A percentile compares a stretch with the other conserved stretches of the same genome.
Evolutionary conservation across 257 asterid genomes (phyloP).

Genomic region (Hygrophila difformis): DNA sequence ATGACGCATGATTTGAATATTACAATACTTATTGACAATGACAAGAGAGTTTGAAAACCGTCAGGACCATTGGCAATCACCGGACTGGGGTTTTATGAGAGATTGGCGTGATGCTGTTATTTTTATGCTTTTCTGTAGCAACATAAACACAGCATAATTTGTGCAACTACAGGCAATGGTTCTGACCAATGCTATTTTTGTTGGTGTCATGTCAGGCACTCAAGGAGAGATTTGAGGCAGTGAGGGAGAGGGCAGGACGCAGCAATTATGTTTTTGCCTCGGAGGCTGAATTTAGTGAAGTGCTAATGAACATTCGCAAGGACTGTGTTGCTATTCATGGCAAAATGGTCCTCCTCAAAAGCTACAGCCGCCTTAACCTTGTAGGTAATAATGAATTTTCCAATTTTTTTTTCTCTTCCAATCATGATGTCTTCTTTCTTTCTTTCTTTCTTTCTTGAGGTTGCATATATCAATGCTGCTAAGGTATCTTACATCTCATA

Average conservation of each 20-base stretch:
- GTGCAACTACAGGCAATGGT: background rate
- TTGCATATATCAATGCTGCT: background rate
- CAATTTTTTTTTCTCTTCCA: constrained; percentile 4
- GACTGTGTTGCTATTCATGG: constrained; percentile 87
- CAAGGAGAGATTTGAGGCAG: constrained; percentile 57
- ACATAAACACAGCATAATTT: background rate
- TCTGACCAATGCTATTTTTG: constrained; percentile 9
- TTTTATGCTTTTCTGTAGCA: too few species aligned
- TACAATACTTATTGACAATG: too few species aligned
- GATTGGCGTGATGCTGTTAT: too few species aligned
- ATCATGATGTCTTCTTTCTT: constrained; percentile 3
- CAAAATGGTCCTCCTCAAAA: constrained; percentile 87
- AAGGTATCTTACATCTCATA: background rate
- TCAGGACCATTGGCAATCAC: too few species aligned
- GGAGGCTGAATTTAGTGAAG: constrained; percentile 57
- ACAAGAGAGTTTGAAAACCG: too few species aligned
- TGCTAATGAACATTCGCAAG: constrained; percentile 59
- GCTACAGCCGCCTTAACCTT: constrained; percentile 86
- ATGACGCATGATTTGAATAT: too few species aligned
- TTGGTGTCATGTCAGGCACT: constrained; percentile 43
- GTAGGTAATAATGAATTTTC: constrained; percentile 49
- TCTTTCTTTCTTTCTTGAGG: background rate
- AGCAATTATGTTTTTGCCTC: constrained; percentile 23
- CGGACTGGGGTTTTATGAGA: too few species aligned
- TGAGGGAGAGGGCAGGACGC: constrained; percentile 40